Evolutionary conservation across 805 yeast genomes (phyloP).

Genomic region (Pichia rugopelliculosa): DNA sequence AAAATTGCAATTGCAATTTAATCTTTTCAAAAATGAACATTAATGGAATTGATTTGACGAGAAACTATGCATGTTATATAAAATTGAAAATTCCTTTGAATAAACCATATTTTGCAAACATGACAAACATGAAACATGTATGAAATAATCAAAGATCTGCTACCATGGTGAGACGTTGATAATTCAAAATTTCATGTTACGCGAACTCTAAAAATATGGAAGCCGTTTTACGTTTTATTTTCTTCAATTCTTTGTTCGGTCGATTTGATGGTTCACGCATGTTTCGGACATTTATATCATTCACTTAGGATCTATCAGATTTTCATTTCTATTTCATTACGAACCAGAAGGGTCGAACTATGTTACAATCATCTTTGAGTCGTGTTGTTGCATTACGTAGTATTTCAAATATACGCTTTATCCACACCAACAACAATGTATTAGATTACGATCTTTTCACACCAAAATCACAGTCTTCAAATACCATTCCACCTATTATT

Average conservation of each 20-base stretch:
- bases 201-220: not conserved
- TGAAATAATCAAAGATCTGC: not conserved
- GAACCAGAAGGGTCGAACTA: not conserved
- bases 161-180: not conserved
- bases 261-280: not conserved
- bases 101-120: not conserved
- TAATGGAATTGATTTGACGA: not conserved
- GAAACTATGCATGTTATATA: not conserved
- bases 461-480: not conserved
- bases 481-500: slow-evolving; percentile 47
- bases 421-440: not conserved
- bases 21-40: not conserved
- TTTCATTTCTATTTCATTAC: not conserved
- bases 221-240: no score
- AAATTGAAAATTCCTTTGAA: no score
- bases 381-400: not conserved
- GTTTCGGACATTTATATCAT: not conserved
- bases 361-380: not conserved
- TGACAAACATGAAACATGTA: not conserved
- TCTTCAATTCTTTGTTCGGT: no score
- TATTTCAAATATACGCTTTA: not conserved
- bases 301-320: not conserved
- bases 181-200: not conserved
- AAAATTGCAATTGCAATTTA: not conserved
- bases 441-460: slow-evolving; percentile 10